A percentile compares a stretch with the other conserved stretches of the same genome.
These are phyloP conservation scores for Suillus variegatus DNA, from an alignment of 768 basidiomycete genomes.

Conservation along the genomic window DNA sequence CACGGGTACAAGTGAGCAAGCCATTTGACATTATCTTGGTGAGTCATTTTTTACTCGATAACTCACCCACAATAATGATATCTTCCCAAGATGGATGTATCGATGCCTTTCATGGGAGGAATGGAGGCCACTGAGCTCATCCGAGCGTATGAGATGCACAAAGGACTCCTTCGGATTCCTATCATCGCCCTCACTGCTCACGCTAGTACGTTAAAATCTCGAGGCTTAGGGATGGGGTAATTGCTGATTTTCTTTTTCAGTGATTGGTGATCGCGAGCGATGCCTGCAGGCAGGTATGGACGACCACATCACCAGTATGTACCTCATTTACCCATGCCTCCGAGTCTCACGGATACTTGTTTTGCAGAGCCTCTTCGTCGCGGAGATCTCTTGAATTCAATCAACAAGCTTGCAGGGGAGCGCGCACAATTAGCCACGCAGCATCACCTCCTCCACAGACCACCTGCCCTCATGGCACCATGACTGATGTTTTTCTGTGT, in stretches of 20 bases:
- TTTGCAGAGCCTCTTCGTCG: slow-evolving; percentile 72
- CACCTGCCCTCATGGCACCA: slow-evolving; percentile 32
- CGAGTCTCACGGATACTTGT: slow-evolving; percentile 7
- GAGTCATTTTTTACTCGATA: slow-evolving; percentile 30
- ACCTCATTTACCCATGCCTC: not conserved
- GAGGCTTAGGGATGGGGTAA: not conserved
- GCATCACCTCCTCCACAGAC: slow-evolving; percentile 32
- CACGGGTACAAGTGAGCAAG: slow-evolving; percentile 63
- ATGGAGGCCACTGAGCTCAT: slow-evolving; percentile 97
- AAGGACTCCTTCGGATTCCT: slow-evolving; percentile 71
- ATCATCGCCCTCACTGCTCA: slow-evolving; percentile 98
- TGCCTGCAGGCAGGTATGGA: slow-evolving; percentile 82
- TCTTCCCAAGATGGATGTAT: slow-evolving; percentile 84
- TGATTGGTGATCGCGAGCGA: slow-evolving; percentile 86
- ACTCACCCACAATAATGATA: slow-evolving; percentile 5
- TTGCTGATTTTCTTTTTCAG: slow-evolving; percentile 37
- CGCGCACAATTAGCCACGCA: slow-evolving; percentile 40
- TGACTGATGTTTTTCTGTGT: slow-evolving; percentile 10
- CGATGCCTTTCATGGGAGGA: slow-evolving; percentile 98
- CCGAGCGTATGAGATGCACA: slow-evolving; percentile 77
- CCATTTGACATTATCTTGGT: slow-evolving; percentile 94
- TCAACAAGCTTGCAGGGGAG: slow-evolving; percentile 77
- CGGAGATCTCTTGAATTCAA: slow-evolving; percentile 77
- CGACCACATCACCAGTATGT: slow-evolving; percentile 80
- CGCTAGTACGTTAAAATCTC: slow-evolving; percentile 66